Base-by-base conservation (phyloP, 1,284 basidiomycete genomes). In the Ceratobasidium sp. region DNA sequence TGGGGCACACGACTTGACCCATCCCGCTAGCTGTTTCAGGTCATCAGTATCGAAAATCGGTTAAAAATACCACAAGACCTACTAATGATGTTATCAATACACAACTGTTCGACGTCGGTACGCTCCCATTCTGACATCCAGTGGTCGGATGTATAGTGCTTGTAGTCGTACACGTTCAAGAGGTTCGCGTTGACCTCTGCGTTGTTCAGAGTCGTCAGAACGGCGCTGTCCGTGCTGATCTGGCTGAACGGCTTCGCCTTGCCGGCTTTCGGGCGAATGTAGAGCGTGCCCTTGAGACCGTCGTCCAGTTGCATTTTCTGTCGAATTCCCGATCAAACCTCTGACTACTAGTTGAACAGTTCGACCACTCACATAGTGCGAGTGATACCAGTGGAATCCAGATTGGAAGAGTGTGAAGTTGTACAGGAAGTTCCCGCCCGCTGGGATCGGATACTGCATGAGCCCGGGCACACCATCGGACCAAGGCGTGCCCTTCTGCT, bases 391-490 rank as follows among this genome's bases (percentile, higher is more conserved):
- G 9, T 60, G 58, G 34, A 36, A 60, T 12, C 58, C 58, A 18
- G 58, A 36, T 41, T 60, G 58, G 10, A 36, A 12, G 4, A 60
- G 58, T 9, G 58, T 60, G 23, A 60, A 60, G 36, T 60, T 60
- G 36, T 60, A 60, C 18, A 60, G 16, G 34, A 53, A 57, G 26
- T 57, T 28, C 16, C 12, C 32, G 14, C 16, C 14, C 41, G 32
- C 34, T 26, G 16, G 16, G n/a, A 53, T 43, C 14, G 39, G 50
- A 9, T 28, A 36, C 50, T 71, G 70, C 32, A 43, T 71, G 23
- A 71, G 23, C 4, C 71, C 71, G 28, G 72, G 72, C 6, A 73
- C 72, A 39, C 72, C 72, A 32, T 73, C 72, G 10, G 64, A 67
- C 72, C 72, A 73, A 30, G 52, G 61, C 10, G 64, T 46, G 18